Percentiles rank a stretch among this genome's conserved stretches.
Evolutionary conservation across 139 green algal genomes (phyloP).

Genomic region (Asterochloris erici): DNA sequence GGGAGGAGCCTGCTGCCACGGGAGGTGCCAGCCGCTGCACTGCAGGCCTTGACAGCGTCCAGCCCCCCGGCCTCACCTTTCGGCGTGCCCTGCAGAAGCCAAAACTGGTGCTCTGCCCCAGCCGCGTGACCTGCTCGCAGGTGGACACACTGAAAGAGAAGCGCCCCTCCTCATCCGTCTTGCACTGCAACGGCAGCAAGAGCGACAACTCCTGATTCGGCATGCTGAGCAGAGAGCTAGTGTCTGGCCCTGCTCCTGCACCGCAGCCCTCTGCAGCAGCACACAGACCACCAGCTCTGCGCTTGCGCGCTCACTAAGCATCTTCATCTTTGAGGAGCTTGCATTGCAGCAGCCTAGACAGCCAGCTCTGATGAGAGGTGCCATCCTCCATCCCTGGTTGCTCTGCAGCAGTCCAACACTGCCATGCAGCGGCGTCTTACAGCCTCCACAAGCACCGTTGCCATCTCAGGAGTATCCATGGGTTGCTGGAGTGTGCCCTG

Average conservation of each 20-base stretch:
- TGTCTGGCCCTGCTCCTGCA: background rate
- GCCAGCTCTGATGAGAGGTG: too few species aligned
- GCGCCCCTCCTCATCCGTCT: background rate
- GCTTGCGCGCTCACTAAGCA: background rate
- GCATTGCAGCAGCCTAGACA: background rate
- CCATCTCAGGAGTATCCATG: too few species aligned
- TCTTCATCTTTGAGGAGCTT: background rate
- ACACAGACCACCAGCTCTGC: background rate
- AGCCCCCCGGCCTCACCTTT: slow-evolving; percentile 25
- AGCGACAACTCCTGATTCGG: background rate
- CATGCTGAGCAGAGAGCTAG: background rate
- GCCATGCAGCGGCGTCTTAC: too few species aligned
- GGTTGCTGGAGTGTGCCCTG: too few species aligned
- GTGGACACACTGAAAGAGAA: slow-evolving; percentile 28
- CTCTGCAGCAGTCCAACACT: too few species aligned
- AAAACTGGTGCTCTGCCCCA: slow-evolving; percentile 46
- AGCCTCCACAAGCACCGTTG: too few species aligned
- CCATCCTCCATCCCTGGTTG: too few species aligned
- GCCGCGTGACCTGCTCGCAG: slow-evolving; percentile 31
- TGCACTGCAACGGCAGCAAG: background rate
- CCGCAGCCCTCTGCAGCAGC: background rate
- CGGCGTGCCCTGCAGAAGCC: slow-evolving; percentile 37
- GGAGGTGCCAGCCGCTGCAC: background rate
- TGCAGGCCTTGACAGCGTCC: background rate
- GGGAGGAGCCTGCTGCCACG: background rate